Evolutionary conservation across 129 eudicot genomes (phyloP), one percentile per base, ranked within the genome.

Genomic region (Deinandra increscens): DNA sequence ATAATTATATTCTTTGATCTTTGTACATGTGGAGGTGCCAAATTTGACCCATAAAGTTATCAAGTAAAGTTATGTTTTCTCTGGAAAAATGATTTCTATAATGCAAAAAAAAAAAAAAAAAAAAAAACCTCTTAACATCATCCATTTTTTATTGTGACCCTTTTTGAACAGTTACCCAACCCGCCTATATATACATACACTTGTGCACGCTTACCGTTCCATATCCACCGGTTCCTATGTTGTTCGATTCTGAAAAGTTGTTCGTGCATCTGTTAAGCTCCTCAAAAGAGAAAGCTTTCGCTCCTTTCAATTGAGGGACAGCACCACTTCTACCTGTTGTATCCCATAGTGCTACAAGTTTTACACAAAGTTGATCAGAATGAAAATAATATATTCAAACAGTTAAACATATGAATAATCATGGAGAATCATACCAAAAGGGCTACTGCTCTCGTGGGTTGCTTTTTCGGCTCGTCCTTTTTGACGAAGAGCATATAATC

Each of bases 201-300:
- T 51, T 4, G 15, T 4, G 26, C 31, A 49, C 19, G 17, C 81
- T 62, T 55, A 88, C 95, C 86, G 75, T 79, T 44, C 96, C 96
- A 66, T 89, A 89, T 31, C 96, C 93, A 58, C 96, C 96, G 6
- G 68, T 20, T 69, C 96, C 96, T 53, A 86, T 82, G 50, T 60
- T 78, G 68, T 82, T 83, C 14, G 6, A 39, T 9, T 80, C 83
- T n/a, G 88, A 72, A 59, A 89, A 89, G 33, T 80, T 84, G 51
- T 82, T 76, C 3, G 96, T 86, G 76, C 34, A 79, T 67, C 66
- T 86, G 65, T 72, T 81, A 58, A 89, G 78, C 13, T 84, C 96
- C 41, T 84, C 93, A 72, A 83, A 86, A 7, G 92, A 70, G 84
- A 83, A 84, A 53, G 63, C 53, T 75, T 79, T 78, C 23, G 86